Base-by-base conservation (phyloP, 2,329 filamentous ascomycete genomes). In the Zopfia rhizophila region DNA sequence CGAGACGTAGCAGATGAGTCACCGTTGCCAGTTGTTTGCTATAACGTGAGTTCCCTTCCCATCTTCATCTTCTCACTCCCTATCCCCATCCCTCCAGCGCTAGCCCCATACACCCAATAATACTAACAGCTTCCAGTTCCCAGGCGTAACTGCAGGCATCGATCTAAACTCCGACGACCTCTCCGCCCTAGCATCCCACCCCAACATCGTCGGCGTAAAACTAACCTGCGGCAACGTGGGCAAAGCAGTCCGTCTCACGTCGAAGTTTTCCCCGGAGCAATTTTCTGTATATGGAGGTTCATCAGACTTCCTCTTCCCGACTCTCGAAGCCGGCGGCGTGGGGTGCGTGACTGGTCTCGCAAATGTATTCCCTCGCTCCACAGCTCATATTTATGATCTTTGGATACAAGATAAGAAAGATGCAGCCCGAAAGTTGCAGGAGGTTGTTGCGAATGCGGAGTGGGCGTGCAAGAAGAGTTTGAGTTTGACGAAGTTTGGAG, bases 271-370 rank as follows among this genome's bases (percentile, higher is more conserved):
- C 1, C 69, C 80, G 0, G 76, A 79, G 4, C 69, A 78, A 16
- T 90, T 90, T 61, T 80, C 83, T 7, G 79, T 84, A 3, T 88
- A 82, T 53, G 85, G 85, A 3, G 87, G 87, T 1, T 85, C 89
- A 68, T 83, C 82, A 2, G 87, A 90, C 59, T 89, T 87, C 63
- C 70, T 89, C 17, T 68, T 81, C 14, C 78, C 75, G 2, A 78
- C 76, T 1, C 51, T 82, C 14, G 70, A 73, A 7, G 73, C 73
- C 17, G 78, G 80, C 1, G 72, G 70, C n/a, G 72, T 74, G 1
- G 79, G 79, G 1, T 79, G 76, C 51, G 80, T 82, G 46, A 75
- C 77, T 5, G 78, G 74, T 0, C 79, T 82, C 56, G 78, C 73
- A 18, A 82, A 58, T 24, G 46, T 54, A 8, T 58, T 54, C 18